Percentiles rank a stretch among this genome's conserved stretches.
Evolutionary conservation across 2,329 filamentous ascomycete species (phyloP).

Genomic region (Sclerotinia spermophila): DNA sequence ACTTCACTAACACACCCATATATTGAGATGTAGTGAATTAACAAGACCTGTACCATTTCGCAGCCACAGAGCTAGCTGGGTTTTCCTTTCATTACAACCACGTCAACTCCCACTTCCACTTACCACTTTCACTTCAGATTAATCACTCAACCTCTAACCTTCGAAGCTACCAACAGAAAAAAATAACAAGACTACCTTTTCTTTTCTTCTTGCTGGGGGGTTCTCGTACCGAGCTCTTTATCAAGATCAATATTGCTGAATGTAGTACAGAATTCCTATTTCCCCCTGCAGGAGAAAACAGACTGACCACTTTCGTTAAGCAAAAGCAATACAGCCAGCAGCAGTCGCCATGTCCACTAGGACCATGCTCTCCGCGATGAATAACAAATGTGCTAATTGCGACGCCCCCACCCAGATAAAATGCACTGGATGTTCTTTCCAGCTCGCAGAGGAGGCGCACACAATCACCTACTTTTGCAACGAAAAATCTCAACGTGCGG

Average conservation of each 20-base stretch:
- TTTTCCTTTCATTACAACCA: not conserved
- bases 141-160: not conserved
- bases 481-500: conserved; percentile 5
- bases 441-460: not conserved
- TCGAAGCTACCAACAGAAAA: too few relatives aligned
- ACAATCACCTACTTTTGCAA: conserved; percentile 8
- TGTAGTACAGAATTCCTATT: not conserved
- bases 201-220: not conserved
- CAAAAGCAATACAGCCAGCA: not conserved
- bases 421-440: not conserved
- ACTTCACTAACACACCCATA: not conserved
- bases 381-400: not conserved
- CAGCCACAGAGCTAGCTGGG: rapidly evolving
- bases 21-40: not conserved
- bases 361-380: not conserved
- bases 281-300: too few relatives aligned
- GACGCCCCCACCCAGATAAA: rapidly evolving
- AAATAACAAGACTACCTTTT: not conserved
- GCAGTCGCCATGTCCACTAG: not conserved
- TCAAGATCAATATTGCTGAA: not conserved
- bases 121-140: not conserved
- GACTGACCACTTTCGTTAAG: not conserved
- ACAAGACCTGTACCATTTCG: not conserved
- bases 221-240: not conserved
- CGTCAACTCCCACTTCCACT: not conserved